Base-by-base conservation (phyloP, 129 eudicot species). In the Flaveria trinervia region DNA sequence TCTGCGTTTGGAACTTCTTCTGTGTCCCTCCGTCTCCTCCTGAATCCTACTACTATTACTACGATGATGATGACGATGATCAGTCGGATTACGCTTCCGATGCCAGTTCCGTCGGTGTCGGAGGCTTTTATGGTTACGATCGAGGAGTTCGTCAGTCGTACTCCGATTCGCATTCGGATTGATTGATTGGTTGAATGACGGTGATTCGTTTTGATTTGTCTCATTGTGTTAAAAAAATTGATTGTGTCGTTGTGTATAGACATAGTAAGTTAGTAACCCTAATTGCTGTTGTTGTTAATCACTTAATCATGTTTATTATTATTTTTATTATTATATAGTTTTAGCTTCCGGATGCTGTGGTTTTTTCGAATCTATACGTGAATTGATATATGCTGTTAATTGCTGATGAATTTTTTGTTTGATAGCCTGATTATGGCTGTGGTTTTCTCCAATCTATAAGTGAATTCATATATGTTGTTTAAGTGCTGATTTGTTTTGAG, bases 21-120 rank as follows among this genome's bases (percentile, higher is more conserved):
- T 88, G 90, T 77, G 68, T 85, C 48, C 87, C 93, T 62, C 90
- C 90, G 0, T 25, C 86, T 10, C 89, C 85, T 14, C 54, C 77
- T 72, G 66, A 72, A 14, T 59, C 64, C 5, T 77, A 68, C 48
- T 79, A 70, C n/a, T 64, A 75, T 65, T 66, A 68, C 5, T 65
- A 72, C 65, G 45, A 61, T 45, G 36, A 61, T 45, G 30, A 73
- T 57, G 39, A 79, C 46, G 77, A 72, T 39, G 73, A 73, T 61
- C 80, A 71, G 1, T 43, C 83, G 8, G 85, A 84, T 77, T 79
- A 70, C 50, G 65, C 20, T 68, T 84, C 82, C 68, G 77, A 51
- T 64, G 0, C 46, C 23, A 79, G 73, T 66, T 72, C 83, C 65
- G 60, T 30, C 4, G 83, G 49, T 23, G 83, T 17, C 4, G 74